phyloP scores from a whole-genome alignment of 345 rosid genomes.

The Alliaria petiolata region DNA sequence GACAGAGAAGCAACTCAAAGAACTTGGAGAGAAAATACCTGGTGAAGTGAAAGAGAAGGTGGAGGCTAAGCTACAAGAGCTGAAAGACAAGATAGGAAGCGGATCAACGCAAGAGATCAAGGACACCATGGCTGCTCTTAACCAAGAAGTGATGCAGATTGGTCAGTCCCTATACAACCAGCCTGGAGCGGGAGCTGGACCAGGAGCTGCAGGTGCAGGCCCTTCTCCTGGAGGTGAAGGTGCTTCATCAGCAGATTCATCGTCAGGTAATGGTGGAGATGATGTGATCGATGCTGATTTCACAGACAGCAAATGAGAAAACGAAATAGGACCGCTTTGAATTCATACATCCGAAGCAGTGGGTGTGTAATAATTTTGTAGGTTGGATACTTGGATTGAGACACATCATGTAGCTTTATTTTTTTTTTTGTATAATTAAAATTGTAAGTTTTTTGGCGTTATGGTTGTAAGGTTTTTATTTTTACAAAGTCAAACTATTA shows the following conservation, averaged over 20 bases:
- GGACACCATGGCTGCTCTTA: slow-evolving; percentile 81
- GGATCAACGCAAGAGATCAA: slow-evolving; percentile 74
- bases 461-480: no score
- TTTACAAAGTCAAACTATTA: no score
- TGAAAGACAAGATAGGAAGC: slow-evolving; percentile 67
- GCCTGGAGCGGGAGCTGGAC: slow-evolving; percentile 50
- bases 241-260: slow-evolving; percentile 38
- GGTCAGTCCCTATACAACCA: slow-evolving; percentile 92
- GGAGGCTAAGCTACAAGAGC: slow-evolving; percentile 79
- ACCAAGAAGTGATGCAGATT: slow-evolving; percentile 94
- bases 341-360: not conserved
- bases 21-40: slow-evolving; percentile 88
- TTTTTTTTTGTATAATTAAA: no score
- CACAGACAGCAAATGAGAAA: slow-evolving; percentile 72
- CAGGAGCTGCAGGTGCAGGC: slow-evolving; percentile 36
- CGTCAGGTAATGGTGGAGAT: slow-evolving; percentile 55
- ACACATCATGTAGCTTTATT: no score
- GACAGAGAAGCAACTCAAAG: slow-evolving; percentile 94
- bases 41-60: slow-evolving; percentile 85
- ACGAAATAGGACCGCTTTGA: not conserved
- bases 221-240: no score
- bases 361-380: slow-evolving; percentile 17
- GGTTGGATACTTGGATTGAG: no score
- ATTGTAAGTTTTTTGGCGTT: no score
- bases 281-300: slow-evolving; percentile 92